A percentile compares a stretch with the other conserved stretches of the same genome.
Evolutionary conservation across 2,329 filamentous ascomycete species (phyloP).

Genomic region (Talaromyces verruculosus): DNA sequence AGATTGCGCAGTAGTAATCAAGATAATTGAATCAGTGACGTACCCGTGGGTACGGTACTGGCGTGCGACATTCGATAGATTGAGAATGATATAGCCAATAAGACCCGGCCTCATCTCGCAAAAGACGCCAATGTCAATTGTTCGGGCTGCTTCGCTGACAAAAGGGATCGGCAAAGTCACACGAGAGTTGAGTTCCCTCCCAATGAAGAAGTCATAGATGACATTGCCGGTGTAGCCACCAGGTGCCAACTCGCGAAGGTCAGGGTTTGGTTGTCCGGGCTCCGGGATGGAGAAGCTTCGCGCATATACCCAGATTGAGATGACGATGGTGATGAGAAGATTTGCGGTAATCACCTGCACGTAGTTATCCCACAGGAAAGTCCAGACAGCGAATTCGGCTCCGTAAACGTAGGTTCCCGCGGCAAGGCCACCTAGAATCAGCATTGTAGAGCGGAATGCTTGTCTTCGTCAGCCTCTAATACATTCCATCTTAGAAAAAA

Average conservation of each 20-base stretch:
- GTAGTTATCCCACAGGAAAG: constrained; percentile 89
- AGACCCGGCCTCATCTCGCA: constrained; percentile 90
- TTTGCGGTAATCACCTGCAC: constrained; percentile 81
- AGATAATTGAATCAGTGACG: constrained; percentile 80
- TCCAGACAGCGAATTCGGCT: constrained; percentile 83
- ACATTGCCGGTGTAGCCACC: constrained; percentile 82
- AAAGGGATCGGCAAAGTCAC: constrained; percentile 66
- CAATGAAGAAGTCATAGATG: constrained; percentile 95
- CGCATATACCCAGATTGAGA: constrained; percentile 78
- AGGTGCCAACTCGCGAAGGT: constrained; percentile 73
- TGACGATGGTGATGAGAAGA: constrained; percentile 69
- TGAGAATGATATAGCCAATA: constrained; percentile 82
- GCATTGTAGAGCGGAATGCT: constrained; percentile 75
- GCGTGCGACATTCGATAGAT: constrained; percentile 79
- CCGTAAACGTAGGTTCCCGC: constrained; percentile 76
- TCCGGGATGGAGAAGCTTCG: constrained; percentile 75
- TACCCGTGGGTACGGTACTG: constrained; percentile 84
- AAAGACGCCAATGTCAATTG: constrained; percentile 86
- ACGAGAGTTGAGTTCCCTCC: constrained; percentile 90
- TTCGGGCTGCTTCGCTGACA: constrained; percentile 59
- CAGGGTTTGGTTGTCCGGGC: constrained; percentile 61
- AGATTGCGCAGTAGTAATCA: constrained; percentile 73
- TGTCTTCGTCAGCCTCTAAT: constrained; percentile 9
- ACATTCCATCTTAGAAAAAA: neutral
- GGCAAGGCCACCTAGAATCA: constrained; percentile 68